Base-by-base conservation (phyloP, 768 basidiomycete species). In the Collybia sordida region DNA sequence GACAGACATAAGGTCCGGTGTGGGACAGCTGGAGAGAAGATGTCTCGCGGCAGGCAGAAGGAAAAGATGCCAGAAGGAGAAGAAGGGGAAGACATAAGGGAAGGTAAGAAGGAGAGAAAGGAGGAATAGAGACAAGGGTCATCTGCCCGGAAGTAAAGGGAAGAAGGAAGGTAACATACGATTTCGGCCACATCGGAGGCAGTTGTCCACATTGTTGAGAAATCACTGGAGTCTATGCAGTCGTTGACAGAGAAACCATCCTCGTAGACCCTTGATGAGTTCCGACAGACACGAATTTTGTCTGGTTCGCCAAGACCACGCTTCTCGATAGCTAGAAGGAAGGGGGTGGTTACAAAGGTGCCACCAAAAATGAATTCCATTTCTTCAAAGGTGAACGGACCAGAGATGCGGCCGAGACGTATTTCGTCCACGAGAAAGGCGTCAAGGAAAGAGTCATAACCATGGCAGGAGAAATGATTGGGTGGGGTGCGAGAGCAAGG, bases 161-260 rank as follows among this genome's bases (percentile, higher is more conserved):
- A 39, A 21, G 6, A 39, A n/a, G 22, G 19, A 42, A 14, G 6
- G 8, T 5, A 15, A 43, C 21, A 23, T 42, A 42, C 41, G 11
- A 42, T 42, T 4, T 42, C 21, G 9, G 41, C 41, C 1, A 42
- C 19, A 22, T 42, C 41, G 15, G 41, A 15, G 15, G 41, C 41
- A 23, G 22, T 42, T 7, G 22, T 25, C 41, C 41, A 42, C 18
- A 11, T 7, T 1, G 6, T 42, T 17, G 41, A 25, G 19, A 23
- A 42, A 8, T 42, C 21, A 11, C 23, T 6, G 5, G 37, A 38
- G 14, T 51, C 21, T 24, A 51, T 51, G 9, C 1, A 25, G 22
- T 47, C 51, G 15, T 52, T 52, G 1, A 52, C 31, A 2, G 51
- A 52, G 35, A n/a, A 22, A 3, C 22, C 25, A 27, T 27, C 25